These are phyloP conservation scores for Chlorencoelia australis DNA, from an alignment of 2,329 filamentous ascomycete genomes.

Conservation along the genomic window DNA sequence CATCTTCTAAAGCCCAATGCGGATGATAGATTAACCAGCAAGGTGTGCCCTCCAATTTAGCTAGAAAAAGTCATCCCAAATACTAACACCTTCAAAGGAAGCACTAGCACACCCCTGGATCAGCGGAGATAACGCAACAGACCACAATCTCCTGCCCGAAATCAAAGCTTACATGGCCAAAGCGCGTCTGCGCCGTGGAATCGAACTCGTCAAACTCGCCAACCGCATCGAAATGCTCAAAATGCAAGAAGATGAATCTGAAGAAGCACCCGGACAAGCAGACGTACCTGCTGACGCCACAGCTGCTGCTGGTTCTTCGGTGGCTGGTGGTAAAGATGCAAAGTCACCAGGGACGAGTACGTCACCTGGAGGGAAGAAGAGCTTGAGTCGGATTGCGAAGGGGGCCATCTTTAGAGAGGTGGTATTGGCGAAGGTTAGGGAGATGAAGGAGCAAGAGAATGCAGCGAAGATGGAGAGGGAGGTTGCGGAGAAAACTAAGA, in stretches of 20 bases:
- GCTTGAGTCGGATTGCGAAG: conserved; percentile 41
- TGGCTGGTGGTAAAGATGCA: conserved; percentile 41
- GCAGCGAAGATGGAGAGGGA: conserved; percentile 52
- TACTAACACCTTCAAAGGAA: conserved; percentile 39
- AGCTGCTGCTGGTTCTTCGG: conserved; percentile 43
- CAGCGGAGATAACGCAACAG: conserved; percentile 79
- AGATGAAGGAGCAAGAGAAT: conserved; percentile 77
- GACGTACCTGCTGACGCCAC: conserved; percentile 45
- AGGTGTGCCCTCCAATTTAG: conserved; percentile 37
- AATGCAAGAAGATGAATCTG: conserved; percentile 82
- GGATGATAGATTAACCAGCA: conserved; percentile 65
- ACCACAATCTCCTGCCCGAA: conserved; percentile 95
- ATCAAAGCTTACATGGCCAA: conserved; percentile 90
- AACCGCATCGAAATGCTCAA: conserved; percentile 94
- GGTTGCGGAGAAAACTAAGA: conserved; percentile 22
- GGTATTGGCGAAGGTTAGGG: conserved; percentile 83
- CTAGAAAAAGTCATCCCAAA: background rate
- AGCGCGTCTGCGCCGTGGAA: conserved; percentile 81
- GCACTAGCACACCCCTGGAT: conserved; percentile 81
- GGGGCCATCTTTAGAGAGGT: conserved; percentile 86
- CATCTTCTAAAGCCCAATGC: conserved; percentile 70
- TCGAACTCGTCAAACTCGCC: conserved; percentile 90
- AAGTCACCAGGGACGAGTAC: conserved; percentile 8
- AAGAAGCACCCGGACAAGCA: conserved; percentile 56
- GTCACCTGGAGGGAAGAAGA: conserved; percentile 29